These are phyloP conservation scores for Plasmopara viticola DNA, from an alignment of 352 stramenopile species.

Conservation along the genomic window DNA sequence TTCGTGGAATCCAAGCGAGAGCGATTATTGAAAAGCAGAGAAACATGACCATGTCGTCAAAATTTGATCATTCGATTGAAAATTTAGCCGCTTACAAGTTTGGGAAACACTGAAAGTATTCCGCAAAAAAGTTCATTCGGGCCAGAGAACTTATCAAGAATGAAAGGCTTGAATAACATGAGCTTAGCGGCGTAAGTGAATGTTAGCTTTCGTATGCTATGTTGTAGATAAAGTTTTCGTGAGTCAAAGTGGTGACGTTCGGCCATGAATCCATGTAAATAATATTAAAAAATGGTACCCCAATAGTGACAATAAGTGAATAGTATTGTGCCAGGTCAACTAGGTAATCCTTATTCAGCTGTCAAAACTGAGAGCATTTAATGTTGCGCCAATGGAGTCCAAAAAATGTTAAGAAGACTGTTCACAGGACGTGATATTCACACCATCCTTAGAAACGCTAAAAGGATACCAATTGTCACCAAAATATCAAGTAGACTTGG, in stretches of 20 bases:
- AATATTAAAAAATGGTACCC: conserved; percentile 2
- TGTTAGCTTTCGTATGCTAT: background rate
- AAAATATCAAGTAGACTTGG: conserved; percentile 3
- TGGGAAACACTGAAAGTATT: conserved; percentile 1
- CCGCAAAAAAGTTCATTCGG: background rate
- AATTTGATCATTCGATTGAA: background rate
- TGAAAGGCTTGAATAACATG: background rate
- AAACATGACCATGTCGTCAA: background rate
- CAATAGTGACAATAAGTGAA: conserved; percentile 3
- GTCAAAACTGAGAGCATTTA: conserved; percentile 1
- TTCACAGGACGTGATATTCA: background rate
- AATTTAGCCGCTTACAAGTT: background rate
- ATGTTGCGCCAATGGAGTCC: background rate
- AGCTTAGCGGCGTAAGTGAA: background rate
- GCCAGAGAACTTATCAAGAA: background rate
- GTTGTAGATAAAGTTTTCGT: background rate
- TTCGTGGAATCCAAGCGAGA: background rate
- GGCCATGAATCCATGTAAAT: background rate
- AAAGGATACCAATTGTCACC: background rate
- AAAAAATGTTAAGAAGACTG: background rate
- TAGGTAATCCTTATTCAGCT: background rate
- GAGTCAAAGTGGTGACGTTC: background rate
- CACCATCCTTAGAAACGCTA: conserved; percentile 5
- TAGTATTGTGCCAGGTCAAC: background rate
- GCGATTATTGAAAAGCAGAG: background rate